A percentile compares a stretch with the other conserved stretches of the same genome.
Evolutionary conservation across 768 basidiomycete species (phyloP).

Genomic region (Suillus discolor): DNA sequence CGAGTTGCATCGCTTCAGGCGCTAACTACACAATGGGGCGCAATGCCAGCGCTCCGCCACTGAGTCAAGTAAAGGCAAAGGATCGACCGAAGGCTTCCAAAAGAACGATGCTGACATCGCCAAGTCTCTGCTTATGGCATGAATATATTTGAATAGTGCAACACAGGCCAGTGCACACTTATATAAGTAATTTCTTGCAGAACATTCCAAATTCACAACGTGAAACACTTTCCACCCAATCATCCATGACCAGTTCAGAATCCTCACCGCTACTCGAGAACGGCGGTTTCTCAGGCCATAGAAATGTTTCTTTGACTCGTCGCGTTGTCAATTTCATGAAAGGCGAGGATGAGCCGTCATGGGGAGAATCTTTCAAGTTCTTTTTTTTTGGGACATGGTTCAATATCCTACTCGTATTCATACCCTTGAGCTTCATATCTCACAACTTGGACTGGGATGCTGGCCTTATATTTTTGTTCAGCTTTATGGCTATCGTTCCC

Average conservation of each 20-base stretch:
- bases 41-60: not conserved
- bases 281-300: conserved; percentile 24
- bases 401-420: conserved; percentile 78
- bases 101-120: not conserved
- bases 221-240: not conserved
- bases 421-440: conserved; percentile 71
- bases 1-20: no score
- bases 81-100: not conserved
- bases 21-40: no score
- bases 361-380: conserved; percentile 55
- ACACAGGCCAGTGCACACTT: no score
- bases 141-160: no score
- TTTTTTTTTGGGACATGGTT: conserved; percentile 69
- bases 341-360: conserved; percentile 67
- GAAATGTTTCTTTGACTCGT: conserved; percentile 25
- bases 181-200: not conserved
- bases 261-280: conserved; percentile 51
- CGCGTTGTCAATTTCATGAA: conserved; percentile 41
- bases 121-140: not conserved
- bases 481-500: conserved; percentile 84
- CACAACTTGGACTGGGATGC: conserved; percentile 77
- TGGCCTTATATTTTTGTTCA: conserved; percentile 69
- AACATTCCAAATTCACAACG: not conserved
- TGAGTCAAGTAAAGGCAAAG: not conserved
- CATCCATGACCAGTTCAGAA: conserved; percentile 40